Evolutionary conservation across 345 rosid genomes (phyloP).

Genomic region (Fremontodendron californicum): DNA sequence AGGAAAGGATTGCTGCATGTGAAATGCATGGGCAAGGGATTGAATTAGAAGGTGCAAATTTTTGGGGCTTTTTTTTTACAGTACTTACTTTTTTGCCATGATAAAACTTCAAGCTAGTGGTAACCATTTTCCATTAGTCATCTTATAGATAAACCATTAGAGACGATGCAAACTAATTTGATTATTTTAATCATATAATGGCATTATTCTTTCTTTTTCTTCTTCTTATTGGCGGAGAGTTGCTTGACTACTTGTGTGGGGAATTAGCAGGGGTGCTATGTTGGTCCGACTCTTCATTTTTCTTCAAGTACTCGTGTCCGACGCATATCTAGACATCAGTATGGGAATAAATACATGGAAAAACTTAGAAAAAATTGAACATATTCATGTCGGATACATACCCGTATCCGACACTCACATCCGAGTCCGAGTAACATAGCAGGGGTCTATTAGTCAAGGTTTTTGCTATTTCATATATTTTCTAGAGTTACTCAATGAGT

Average conservation of each 20-base stretch:
- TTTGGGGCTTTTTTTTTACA: not conserved
- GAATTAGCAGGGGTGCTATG: no score
- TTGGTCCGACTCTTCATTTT: no score
- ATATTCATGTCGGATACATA: no score
- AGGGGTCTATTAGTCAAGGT: not conserved
- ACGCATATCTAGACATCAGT: no score
- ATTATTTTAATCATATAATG: not conserved
- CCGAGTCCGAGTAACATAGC: no score
- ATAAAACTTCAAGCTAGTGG: not conserved
- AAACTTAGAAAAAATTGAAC: no score
- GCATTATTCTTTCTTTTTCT: not conserved
- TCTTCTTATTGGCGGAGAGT: not conserved
- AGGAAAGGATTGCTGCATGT: constrained; percentile 56
- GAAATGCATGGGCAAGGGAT: constrained; percentile 82
- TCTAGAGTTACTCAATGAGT: not conserved
- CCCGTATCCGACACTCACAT: no score
- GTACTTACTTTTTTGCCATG: not conserved
- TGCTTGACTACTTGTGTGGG: not conserved
- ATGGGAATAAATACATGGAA: no score
- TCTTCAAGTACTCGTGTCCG: no score
- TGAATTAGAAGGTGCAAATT: constrained; percentile 62
- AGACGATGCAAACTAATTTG: not conserved
- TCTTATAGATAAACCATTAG: not conserved
- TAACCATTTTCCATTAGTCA: not conserved
- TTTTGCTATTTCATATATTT: not conserved